These are phyloP conservation scores for Blastobotrys americana DNA, from an alignment of 805 yeast species.

Conservation along the genomic window DNA sequence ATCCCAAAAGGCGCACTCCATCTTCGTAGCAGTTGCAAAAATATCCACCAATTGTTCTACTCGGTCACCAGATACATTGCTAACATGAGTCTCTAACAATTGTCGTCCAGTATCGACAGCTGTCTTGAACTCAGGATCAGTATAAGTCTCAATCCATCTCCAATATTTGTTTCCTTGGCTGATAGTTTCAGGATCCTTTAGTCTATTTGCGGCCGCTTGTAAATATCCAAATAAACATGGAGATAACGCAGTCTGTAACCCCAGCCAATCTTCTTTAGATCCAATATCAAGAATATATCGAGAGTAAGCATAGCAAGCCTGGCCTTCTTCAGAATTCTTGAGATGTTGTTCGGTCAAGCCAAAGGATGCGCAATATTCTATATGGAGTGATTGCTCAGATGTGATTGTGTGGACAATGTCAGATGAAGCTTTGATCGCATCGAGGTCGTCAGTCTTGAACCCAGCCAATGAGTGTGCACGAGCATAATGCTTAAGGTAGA, in stretches of 20 bases:
- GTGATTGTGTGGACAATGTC: constrained; percentile 45
- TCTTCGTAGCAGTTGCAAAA: constrained; percentile 48
- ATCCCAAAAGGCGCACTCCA: constrained; percentile 68
- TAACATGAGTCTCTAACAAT: constrained; percentile 40
- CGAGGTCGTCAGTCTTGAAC: constrained; percentile 50
- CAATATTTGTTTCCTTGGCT: constrained; percentile 24
- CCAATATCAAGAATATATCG: constrained; percentile 52
- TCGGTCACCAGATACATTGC: constrained; percentile 37
- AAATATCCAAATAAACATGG: constrained; percentile 73
- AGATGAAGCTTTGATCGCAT: constrained; percentile 38
- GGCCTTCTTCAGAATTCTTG: constrained; percentile 41
- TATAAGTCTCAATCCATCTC: constrained; percentile 59
- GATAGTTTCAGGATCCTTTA: constrained; percentile 23
- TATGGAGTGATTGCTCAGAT: constrained; percentile 51
- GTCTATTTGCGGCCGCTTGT: constrained; percentile 42
- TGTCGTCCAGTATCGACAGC: constrained; percentile 47
- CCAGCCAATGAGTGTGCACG: constrained; percentile 59
- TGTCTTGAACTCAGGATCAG: constrained; percentile 47
- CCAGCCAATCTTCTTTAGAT: constrained; percentile 50
- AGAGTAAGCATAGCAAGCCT: constrained; percentile 55
- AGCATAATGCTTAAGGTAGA: constrained; percentile 62
- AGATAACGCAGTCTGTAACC: constrained; percentile 58
- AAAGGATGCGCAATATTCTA: constrained; percentile 39
- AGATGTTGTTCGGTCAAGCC: constrained; percentile 39
- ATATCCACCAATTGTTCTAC: constrained; percentile 47